phyloP scores from a whole-genome alignment of 2,329 filamentous ascomycete genomes.

The Aspergillus novofumigatus region DNA sequence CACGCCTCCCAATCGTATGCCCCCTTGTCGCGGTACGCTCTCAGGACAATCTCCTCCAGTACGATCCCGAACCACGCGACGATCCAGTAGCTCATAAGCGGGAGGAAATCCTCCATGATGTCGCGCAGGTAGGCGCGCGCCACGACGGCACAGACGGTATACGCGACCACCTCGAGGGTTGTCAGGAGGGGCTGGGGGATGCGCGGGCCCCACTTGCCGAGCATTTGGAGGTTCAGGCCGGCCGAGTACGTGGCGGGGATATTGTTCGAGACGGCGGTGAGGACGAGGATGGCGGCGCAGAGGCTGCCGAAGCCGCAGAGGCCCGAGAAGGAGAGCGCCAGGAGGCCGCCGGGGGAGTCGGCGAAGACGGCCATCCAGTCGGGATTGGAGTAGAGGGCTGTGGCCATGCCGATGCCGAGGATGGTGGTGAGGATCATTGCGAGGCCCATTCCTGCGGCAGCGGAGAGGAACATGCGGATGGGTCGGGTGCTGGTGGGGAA shows the following conservation, averaged over 20 bases:
- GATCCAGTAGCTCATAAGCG: conserved; percentile 45
- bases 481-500: conserved; percentile 32
- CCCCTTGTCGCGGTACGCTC: conserved; percentile 34
- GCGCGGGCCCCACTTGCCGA: conserved; percentile 31
- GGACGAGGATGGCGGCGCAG: conserved; percentile 38
- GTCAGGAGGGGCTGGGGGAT: conserved; percentile 41
- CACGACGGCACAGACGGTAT: conserved; percentile 39
- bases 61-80: conserved; percentile 38
- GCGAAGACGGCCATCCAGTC: conserved; percentile 29
- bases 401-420: conserved; percentile 40
- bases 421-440: conserved; percentile 31
- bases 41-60: conserved; percentile 33
- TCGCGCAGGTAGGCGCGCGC: conserved; percentile 39
- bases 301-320: conserved; percentile 40
- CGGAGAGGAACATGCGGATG: conserved; percentile 32
- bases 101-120: conserved; percentile 42
- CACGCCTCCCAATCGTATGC: conserved; percentile 38
- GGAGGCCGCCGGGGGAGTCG: conserved; percentile 28
- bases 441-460: conserved; percentile 29
- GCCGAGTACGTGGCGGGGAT: conserved; percentile 41
- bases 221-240: conserved; percentile 39
- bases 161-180: conserved; percentile 38
- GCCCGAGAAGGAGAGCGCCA: conserved; percentile 32
- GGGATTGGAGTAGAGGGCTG: conserved; percentile 24
- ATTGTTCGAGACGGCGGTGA: conserved; percentile 41